Conservation (phyloP, 2,329 filamentous ascomycete genomes). For the Incumbomyces lentus region DNA sequence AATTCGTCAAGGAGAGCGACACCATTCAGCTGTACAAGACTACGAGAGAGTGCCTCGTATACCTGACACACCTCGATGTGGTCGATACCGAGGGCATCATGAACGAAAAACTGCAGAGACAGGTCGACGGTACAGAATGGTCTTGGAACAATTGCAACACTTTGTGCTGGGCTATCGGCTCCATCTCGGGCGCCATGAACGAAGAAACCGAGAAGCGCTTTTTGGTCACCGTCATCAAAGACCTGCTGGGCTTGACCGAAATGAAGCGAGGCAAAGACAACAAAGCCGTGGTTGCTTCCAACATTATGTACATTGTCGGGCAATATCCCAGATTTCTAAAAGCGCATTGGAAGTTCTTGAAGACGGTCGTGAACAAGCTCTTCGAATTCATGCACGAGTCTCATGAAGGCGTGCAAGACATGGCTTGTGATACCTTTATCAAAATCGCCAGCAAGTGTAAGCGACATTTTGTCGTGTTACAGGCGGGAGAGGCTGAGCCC, state of each 20-base stretch:
- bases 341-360: slow-evolving; percentile 98
- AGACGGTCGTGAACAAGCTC: slow-evolving; percentile 98
- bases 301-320: slow-evolving; percentile 99
- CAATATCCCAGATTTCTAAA: slow-evolving; percentile 98
- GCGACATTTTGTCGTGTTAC: slow-evolving; percentile 90
- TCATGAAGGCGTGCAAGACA: slow-evolving; percentile 97
- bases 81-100: slow-evolving; percentile 97
- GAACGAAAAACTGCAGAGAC: slow-evolving; percentile 92
- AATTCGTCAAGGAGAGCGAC: slow-evolving; percentile 98
- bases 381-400: slow-evolving; percentile 99
- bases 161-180: slow-evolving; percentile 97
- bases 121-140: slow-evolving; percentile 94
- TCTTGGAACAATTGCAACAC: slow-evolving; percentile 99
- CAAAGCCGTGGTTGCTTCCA: slow-evolving; percentile 96
- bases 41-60: slow-evolving; percentile 91
- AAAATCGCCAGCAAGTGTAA: slow-evolving; percentile 98
- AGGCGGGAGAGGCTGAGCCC: slow-evolving; percentile 85
- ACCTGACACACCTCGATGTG: slow-evolving; percentile 93
- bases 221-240: slow-evolving; percentile 96
- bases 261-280: slow-evolving; percentile 99
- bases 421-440: slow-evolving; percentile 99
- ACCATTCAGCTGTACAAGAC: slow-evolving; percentile 99
- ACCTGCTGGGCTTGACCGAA: slow-evolving; percentile 88
- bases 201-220: slow-evolving; percentile 99
- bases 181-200: slow-evolving; percentile 97